A percentile compares a stretch with the other conserved stretches of the same genome.
Evolutionary conservation across 2,329 filamentous ascomycete species (phyloP).

Genomic region (Tolypocladium tropicale): DNA sequence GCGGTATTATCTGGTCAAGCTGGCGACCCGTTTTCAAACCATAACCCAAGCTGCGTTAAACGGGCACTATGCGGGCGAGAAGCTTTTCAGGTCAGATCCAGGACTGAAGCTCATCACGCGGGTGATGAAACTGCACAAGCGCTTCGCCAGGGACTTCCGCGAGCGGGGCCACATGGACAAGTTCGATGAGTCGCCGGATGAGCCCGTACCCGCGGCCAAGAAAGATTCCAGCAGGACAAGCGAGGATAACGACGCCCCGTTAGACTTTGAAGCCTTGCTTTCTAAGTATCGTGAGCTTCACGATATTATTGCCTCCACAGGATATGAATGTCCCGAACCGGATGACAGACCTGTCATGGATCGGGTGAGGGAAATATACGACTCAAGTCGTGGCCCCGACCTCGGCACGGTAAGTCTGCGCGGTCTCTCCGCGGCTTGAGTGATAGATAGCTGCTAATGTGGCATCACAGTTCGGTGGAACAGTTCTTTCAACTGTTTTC

Average conservation of each 20-base stretch:
- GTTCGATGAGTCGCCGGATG: constrained; percentile 2
- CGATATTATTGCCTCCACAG: neutral
- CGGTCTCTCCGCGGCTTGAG: accelerated
- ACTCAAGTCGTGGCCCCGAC: constrained; percentile 3
- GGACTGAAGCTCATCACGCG: constrained; percentile 26
- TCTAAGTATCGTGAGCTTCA: constrained; percentile 3
- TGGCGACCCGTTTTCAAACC: constrained; percentile 19
- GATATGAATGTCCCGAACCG: neutral
- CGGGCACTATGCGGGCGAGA: constrained; percentile 21
- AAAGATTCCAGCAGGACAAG: too few species aligned
- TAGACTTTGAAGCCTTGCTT: neutral
- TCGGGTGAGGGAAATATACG: constrained; percentile 11
- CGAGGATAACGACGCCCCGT: neutral
- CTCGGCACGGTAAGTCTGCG: constrained; percentile 1
- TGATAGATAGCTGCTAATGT: neutral
- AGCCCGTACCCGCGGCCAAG: neutral
- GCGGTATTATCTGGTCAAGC: constrained; percentile 20
- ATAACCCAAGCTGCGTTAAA: constrained; percentile 21
- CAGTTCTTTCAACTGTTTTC: constrained; percentile 35
- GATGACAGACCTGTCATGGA: constrained; percentile 5
- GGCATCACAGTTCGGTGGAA: constrained; percentile 20
- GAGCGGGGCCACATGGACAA: constrained; percentile 9
- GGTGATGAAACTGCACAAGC: constrained; percentile 26
- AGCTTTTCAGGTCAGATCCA: constrained; percentile 14
- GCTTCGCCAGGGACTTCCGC: constrained; percentile 19